Conservation (phyloP, 2,329 filamentous ascomycete species). For the Fusarium odoratissimum region DNA sequence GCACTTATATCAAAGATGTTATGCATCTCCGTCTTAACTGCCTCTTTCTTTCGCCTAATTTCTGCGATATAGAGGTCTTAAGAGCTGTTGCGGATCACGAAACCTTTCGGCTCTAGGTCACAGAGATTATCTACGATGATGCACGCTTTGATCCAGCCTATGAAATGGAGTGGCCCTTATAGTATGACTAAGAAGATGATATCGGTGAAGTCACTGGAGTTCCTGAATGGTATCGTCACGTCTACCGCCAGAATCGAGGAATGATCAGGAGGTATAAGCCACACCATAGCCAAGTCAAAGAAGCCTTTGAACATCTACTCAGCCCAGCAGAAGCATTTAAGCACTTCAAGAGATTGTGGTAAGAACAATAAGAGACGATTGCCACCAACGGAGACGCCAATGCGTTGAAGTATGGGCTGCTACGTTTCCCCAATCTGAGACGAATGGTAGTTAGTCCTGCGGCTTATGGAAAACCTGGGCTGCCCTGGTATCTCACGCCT, state of each 20-base stretch:
- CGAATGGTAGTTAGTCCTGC: slow-evolving; percentile 54
- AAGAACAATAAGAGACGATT: slow-evolving; percentile 50
- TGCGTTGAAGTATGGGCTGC: slow-evolving; percentile 47
- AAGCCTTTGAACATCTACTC: background rate
- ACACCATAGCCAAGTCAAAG: background rate
- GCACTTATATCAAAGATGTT: background rate
- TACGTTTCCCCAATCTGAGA: slow-evolving; percentile 50
- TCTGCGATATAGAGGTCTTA: background rate
- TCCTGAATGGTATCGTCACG: background rate
- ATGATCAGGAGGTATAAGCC: background rate
- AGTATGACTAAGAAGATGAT: background rate
- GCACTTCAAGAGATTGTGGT: slow-evolving; percentile 49
- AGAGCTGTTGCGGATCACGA: background rate
- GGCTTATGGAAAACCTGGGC: slow-evolving; percentile 51
- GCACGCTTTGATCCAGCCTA: background rate
- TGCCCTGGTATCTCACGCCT: slow-evolving; percentile 53
- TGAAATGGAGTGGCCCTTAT: background rate
- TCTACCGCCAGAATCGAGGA: background rate
- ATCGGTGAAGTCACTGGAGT: background rate
- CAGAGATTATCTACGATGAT: slow-evolving; percentile 38
- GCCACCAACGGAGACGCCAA: slow-evolving; percentile 42
- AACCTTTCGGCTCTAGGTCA: slow-evolving; percentile 9
- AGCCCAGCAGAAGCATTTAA: slow-evolving; percentile 34
- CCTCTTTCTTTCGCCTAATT: background rate
- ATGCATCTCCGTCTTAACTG: background rate